phyloP scores from a whole-genome alignment of 179 eudicot species.

The Silene noctiflora region DNA sequence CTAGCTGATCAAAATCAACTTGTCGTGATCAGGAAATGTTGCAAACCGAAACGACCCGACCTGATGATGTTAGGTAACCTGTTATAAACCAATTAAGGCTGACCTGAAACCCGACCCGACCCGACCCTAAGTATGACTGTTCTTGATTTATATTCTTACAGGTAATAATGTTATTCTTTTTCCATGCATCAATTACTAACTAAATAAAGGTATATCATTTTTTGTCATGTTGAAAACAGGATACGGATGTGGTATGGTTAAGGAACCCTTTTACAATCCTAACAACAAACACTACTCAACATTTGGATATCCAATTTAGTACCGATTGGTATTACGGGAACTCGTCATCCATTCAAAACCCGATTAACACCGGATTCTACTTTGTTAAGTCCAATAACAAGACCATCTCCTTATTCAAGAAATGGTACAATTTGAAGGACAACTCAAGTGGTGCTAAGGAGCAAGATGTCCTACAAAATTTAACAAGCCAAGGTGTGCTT shows the following conservation, averaged over 20 bases:
- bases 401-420: constrained; percentile 50
- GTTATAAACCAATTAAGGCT: too few species aligned
- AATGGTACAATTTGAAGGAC: constrained; percentile 55
- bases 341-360: constrained; percentile 35
- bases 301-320: constrained; percentile 57
- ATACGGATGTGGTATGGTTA: constrained; percentile 73
- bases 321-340: constrained; percentile 47
- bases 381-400: constrained; percentile 58
- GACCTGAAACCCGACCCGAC: too few species aligned
- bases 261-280: constrained; percentile 61
- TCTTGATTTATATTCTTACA: too few species aligned
- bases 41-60: too few species aligned
- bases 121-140: too few species aligned
- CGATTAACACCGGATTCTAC: constrained; percentile 83
- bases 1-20: too few species aligned
- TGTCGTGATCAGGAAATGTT: too few species aligned
- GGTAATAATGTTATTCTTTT: too few species aligned
- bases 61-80: too few species aligned
- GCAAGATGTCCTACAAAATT: constrained; percentile 49
- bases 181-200: too few species aligned
- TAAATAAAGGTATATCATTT: background rate
- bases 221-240: constrained; percentile 48
- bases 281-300: constrained; percentile 16
- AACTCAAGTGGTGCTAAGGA: constrained; percentile 56
- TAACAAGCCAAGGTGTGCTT: constrained; percentile 31